A percentile compares a stretch with the other conserved stretches of the same genome.
These are phyloP conservation scores for Salvia rosmarinus DNA, from an alignment of 257 asterid species.

Conservation along the genomic window DNA sequence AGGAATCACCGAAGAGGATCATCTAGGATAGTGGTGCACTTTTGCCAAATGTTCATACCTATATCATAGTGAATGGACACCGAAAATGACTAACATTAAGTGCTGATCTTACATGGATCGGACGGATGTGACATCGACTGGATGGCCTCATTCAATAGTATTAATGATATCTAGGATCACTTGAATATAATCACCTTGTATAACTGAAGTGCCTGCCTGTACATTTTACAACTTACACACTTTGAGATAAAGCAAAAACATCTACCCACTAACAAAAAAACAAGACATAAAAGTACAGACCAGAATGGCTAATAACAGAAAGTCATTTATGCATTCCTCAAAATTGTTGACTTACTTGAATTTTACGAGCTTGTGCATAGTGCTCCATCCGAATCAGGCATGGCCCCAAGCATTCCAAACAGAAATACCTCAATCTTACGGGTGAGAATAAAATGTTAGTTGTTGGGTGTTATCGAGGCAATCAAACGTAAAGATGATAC, in stretches of 20 bases:
- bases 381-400: slow-evolving; percentile 92
- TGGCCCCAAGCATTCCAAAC: too few species aligned
- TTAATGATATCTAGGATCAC: slow-evolving; percentile 83
- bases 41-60: slow-evolving; percentile 96
- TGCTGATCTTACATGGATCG: slow-evolving; percentile 90
- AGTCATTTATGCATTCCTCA: too few species aligned
- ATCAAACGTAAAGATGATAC: too few species aligned
- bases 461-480: too few species aligned
- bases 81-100: slow-evolving; percentile 16
- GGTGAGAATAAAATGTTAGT: too few species aligned
- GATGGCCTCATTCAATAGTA: slow-evolving; percentile 96
- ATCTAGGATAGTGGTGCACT: slow-evolving; percentile 92
- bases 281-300: too few species aligned
- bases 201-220: slow-evolving; percentile 95
- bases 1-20: slow-evolving; percentile 98
- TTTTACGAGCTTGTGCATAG: slow-evolving; percentile 96
- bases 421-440: too few species aligned
- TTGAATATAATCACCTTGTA: slow-evolving; percentile 78
- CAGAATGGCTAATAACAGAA: too few species aligned
- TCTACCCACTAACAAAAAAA: slow-evolving; percentile 26
- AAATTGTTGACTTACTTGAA: too few species aligned
- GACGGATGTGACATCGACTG: slow-evolving; percentile 91
- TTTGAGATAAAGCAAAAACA: slow-evolving; percentile 29
- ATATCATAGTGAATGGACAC: slow-evolving; percentile 39
- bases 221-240: slow-evolving; percentile 36